Evolutionary conservation across 768 basidiomycete genomes (phyloP), one percentile per base, ranked within the genome.

Genomic region (Collybia mongolica): DNA sequence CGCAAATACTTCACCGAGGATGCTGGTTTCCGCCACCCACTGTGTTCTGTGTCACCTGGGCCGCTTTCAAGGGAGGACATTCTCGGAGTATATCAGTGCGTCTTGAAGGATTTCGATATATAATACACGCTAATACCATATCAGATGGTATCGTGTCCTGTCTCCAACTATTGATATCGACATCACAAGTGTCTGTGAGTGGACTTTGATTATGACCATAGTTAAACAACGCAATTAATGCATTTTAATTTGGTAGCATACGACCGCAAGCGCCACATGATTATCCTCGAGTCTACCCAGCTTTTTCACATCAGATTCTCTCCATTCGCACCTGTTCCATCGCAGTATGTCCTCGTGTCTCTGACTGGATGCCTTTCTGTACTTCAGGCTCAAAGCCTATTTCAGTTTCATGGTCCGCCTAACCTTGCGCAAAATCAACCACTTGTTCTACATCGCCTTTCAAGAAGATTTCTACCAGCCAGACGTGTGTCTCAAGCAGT

Each of bases 61-160:
- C 72, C 75, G n/a, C 71, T 72, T 46, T 84, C 84, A 14, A 72
- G 84, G 45, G 75, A 81, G 15, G 65, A 68, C 17, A 68, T 87
- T 22, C 68, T 86, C 2, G 81, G 72, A 8, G 72, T 86, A 24
- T 84, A 80, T 60, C 81, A 84, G 77, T 81, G 50, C 24, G 76
- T 61, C 35, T n/a, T 12, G 7, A 14, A 15, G 37, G 9, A 8
- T 26, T 7, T 19, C 5, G 20, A 2, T 17, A 2, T 38, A 17
- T 28, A 14, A 3, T 17, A 8, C 11, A 17, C 15, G 4, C 46
- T 36, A 36, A 24, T 29, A 6, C 49, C 32, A 2, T 19, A 36
- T 12, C 46, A 82, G 81, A 57, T 86, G 83, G 82, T 83, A 84
- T 61, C 80, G 84, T 44, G 69, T 86, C 28, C 63, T 84, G 60